These are phyloP conservation scores for Cladophialophora exuberans DNA, from an alignment of 2,329 filamentous ascomycete species.

Conservation along the genomic window DNA sequence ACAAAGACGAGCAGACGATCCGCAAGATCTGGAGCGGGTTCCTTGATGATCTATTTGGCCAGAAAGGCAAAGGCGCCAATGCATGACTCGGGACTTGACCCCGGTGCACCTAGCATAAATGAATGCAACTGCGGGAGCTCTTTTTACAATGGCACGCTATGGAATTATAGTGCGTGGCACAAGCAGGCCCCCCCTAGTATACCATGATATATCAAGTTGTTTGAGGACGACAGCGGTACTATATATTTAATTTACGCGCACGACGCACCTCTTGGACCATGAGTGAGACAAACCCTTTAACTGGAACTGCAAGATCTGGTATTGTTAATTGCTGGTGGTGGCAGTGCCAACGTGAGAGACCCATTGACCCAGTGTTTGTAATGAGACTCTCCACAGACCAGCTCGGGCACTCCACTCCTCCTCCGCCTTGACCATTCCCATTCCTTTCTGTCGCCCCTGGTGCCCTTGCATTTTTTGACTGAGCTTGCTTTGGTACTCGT, in stretches of 20 bases:
- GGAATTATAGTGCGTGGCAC: constrained; percentile 8
- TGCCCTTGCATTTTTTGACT: no score
- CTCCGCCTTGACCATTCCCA: constrained; percentile 7
- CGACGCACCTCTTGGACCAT: constrained; percentile 18
- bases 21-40: constrained; percentile 53
- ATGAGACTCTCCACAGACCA: constrained; percentile 7
- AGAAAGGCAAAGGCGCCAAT: constrained; percentile 37
- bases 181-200: not conserved
- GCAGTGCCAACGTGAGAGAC: not conserved
- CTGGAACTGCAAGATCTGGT: no score
- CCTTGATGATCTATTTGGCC: constrained; percentile 54
- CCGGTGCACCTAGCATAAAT: no score
- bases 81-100: constrained; percentile 13
- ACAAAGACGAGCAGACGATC: constrained; percentile 45
- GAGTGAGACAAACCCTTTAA: no score
- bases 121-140: no score
- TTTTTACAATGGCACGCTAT: not conserved
- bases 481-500: no score
- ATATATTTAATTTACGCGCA: constrained; percentile 17
- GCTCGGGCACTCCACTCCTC: constrained; percentile 9
- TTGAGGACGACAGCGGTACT: constrained; percentile 3
- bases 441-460: constrained; percentile 9
- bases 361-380: constrained; percentile 18
- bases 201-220: constrained; percentile 8
- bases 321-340: constrained; percentile 5